phyloP scores from a whole-genome alignment of 768 basidiomycete genomes.

The Amyloporia xantha region DNA sequence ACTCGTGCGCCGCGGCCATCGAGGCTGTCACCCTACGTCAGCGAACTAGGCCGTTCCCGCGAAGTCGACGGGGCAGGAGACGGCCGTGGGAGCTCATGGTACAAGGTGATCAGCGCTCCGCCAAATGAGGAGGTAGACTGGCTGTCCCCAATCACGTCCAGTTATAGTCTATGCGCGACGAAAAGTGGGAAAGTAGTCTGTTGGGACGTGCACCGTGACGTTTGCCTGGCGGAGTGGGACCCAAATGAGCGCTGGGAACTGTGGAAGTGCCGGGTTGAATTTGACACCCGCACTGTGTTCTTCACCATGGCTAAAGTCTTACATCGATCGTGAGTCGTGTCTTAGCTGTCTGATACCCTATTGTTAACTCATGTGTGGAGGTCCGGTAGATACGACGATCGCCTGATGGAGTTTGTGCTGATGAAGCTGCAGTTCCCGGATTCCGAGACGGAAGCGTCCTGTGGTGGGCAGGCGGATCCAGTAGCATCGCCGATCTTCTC shows the following conservation, averaged over 20 bases:
- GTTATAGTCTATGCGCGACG: slow-evolving; percentile 71
- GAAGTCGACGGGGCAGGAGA: no score
- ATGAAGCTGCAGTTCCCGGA: slow-evolving; percentile 62
- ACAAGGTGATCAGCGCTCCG: slow-evolving; percentile 61
- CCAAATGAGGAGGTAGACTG: slow-evolving; percentile 68
- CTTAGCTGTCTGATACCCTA: no score
- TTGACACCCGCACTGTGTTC: slow-evolving; percentile 62
- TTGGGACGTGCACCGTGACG: slow-evolving; percentile 63
- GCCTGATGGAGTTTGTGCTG: slow-evolving; percentile 65
- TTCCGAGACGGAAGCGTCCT: slow-evolving; percentile 1
- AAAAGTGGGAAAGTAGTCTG: slow-evolving; percentile 72
- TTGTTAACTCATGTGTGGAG: background rate
- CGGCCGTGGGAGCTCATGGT: slow-evolving; percentile 36
- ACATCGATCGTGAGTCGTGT: slow-evolving; percentile 14
- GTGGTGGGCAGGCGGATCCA: background rate
- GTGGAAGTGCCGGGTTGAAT: slow-evolving; percentile 76
- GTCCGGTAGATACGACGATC: slow-evolving; percentile 34
- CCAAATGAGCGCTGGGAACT: slow-evolving; percentile 58
- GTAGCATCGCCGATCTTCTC: slow-evolving; percentile 40
- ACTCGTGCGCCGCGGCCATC: slow-evolving; percentile 50
- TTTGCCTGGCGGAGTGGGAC: slow-evolving; percentile 63
- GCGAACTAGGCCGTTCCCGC: no score
- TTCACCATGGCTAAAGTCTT: slow-evolving; percentile 71
- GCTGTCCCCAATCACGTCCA: slow-evolving; percentile 71
- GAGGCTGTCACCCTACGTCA: slow-evolving; percentile 22